Percentiles rank a stretch among this genome's conserved stretches.
Evolutionary conservation across 1,284 basidiomycete species (phyloP).

Genomic region (Termitomyces sp.): DNA sequence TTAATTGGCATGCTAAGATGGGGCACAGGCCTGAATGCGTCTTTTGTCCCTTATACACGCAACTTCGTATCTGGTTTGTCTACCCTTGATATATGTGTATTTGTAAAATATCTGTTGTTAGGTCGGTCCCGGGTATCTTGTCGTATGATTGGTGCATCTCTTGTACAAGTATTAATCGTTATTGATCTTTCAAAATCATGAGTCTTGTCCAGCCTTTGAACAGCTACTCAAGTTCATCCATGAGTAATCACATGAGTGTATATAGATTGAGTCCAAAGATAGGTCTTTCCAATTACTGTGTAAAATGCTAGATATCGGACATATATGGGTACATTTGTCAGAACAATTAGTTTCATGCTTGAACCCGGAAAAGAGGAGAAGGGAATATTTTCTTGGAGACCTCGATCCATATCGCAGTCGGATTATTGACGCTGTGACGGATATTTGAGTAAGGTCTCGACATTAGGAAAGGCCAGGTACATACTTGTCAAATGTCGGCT

Average conservation of each 20-base stretch:
- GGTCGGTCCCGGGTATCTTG: not conserved
- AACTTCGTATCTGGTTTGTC: not conserved
- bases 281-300: not conserved
- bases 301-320: not conserved
- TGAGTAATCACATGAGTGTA: not conserved
- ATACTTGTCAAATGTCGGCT: conserved; percentile 44
- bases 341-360: conserved; percentile 3
- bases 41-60: not conserved
- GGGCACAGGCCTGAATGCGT: not conserved
- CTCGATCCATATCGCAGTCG: conserved; percentile 42
- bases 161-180: not conserved
- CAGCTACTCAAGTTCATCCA: not conserved
- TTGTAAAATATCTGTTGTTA: conserved; percentile 6
- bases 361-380: conserved; percentile 10
- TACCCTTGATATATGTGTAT: not conserved
- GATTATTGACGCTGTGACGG: conserved; percentile 37
- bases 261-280: not conserved
- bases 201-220: not conserved
- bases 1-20: not conserved
- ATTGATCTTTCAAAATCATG: not conserved
- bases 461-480: conserved; percentile 16
- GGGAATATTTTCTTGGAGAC: conserved; percentile 27
- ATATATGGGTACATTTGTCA: not conserved
- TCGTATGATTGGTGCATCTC: not conserved
- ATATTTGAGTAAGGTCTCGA: not conserved